Base-by-base conservation (phyloP, 78 protist species). In the Polysphondylium violaceum region DNA sequence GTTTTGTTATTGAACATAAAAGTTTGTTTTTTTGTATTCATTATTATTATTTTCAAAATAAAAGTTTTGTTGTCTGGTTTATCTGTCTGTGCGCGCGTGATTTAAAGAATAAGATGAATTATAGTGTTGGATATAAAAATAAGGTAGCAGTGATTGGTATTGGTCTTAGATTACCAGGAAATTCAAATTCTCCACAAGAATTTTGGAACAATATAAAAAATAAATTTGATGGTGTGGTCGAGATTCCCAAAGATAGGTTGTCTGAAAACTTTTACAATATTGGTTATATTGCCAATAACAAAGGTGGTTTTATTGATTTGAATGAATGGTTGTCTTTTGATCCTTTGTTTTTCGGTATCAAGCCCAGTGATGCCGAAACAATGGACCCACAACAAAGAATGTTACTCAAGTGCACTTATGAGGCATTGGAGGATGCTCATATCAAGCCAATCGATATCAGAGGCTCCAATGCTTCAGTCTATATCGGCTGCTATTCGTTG, bases 331-430 rank as follows among this genome's bases (percentile, higher is more conserved):
- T 23, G 11, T 35, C 44, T 8, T 79, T 89, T 79, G 96, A 94
- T 87, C 50, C 58, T 41, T 23, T 74, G 72, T 36, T 44, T 33
- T 94, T 65, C 47, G 76, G 55, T 31, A 38, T 95, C 8, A 7
- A 74, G 1, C 88, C 85, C 7, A 73, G 23, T 29, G 97, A 95
- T 35, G 86, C 94, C 21, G 2, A 7, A 6, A 14, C 17, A 38
- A 53, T 92, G 50, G 97, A 95, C 38, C 97, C 97, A 27, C 94
- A 92, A 73, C 97, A 95, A 55, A 58, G 95, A 7, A 31, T 95
- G 1, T 29, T 83, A 2, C 76, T 93, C 31, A 93, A 41, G 4
- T 51, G 43, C 60, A 19, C 75, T 21, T 59, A 58, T 41, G 93
- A 86, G 25, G 91, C 91, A 5, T n/a, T 86, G 71, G 77, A 86